Evolutionary conservation across 768 basidiomycete genomes (phyloP).

Genomic region (Strobilomyces echinocephalus): DNA sequence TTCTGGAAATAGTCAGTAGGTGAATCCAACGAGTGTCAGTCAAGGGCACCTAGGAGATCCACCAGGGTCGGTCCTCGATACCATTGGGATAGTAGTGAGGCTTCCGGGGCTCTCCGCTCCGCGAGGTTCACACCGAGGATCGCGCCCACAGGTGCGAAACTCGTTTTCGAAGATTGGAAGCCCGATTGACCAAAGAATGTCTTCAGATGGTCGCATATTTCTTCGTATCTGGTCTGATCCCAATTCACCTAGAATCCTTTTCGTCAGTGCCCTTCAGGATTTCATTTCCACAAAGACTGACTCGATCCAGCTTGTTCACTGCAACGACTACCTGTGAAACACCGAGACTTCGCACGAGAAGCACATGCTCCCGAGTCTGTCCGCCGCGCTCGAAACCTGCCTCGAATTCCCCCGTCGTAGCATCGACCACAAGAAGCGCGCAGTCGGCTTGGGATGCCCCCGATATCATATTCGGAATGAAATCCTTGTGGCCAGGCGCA

Average conservation of each 20-base stretch:
- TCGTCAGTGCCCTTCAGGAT: neutral
- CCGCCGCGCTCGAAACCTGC: conserved; percentile 92
- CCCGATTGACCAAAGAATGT: conserved; percentile 88
- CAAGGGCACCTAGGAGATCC: conserved; percentile 66
- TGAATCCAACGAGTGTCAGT: neutral
- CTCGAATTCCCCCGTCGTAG: conserved; percentile 89
- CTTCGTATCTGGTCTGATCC: conserved; percentile 77
- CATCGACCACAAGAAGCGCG: conserved; percentile 89
- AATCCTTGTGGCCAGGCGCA: conserved; percentile 95
- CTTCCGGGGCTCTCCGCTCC: conserved; percentile 43
- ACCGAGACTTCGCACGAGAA: conserved; percentile 88
- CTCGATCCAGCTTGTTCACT: conserved; percentile 93
- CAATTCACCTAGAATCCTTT: conserved; percentile 67
- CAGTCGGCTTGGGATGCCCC: conserved; percentile 97
- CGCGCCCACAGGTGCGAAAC: conserved; percentile 85
- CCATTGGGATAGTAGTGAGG: conserved; percentile 57
- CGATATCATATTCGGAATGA: conserved; percentile 99
- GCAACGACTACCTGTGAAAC: conserved; percentile 89
- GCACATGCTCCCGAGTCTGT: conserved; percentile 91
- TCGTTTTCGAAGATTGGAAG: conserved; percentile 71
- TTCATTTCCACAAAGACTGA: conserved; percentile 30
- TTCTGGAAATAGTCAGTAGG: conserved; percentile 44
- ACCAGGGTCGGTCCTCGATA: conserved; percentile 84
- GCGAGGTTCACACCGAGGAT: conserved; percentile 86
- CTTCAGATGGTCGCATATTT: conserved; percentile 68